A percentile compares a stretch with the other conserved stretches of the same genome.
Evolutionary conservation across 495 filamentous ascomycete species (phyloP).

Genomic region (Elasticomyces elasticus): DNA sequence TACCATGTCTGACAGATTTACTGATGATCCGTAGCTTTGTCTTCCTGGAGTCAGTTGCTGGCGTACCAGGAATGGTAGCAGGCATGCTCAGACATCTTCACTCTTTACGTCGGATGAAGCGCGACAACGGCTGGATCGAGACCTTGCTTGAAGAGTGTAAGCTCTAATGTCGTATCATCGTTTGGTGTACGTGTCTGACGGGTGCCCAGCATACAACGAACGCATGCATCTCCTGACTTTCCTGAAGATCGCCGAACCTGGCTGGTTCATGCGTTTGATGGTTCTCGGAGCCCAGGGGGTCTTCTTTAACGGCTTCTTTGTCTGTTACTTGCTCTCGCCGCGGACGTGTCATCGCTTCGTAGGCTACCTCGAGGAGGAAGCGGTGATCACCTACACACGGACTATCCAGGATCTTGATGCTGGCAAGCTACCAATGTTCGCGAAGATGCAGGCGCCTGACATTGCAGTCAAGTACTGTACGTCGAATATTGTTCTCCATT

Average conservation of each 20-base stretch:
- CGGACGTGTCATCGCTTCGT: conserved; percentile 92
- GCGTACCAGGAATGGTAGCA: conserved; percentile 93
- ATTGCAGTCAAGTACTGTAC: conserved; percentile 86
- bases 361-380: conserved; percentile 93
- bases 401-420: conserved; percentile 76
- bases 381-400: conserved; percentile 87
- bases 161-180: too few relatives aligned
- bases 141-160: conserved; percentile 71
- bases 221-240: conserved; percentile 85
- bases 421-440: conserved; percentile 75
- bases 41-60: conserved; percentile 90
- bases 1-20: background rate
- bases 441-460: conserved; percentile 66
- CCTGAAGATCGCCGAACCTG: conserved; percentile 83
- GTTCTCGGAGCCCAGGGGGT: conserved; percentile 76
- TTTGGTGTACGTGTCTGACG: too few relatives aligned
- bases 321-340: conserved; percentile 80
- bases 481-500: too few relatives aligned
- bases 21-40: conserved; percentile 32
- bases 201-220: conserved; percentile 63
- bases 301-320: conserved; percentile 90
- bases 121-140: conserved; percentile 98
- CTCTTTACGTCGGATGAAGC: conserved; percentile 69
- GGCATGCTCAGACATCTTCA: conserved; percentile 86
- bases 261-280: conserved; percentile 77